A percentile compares a stretch with the other conserved stretches of the same genome.
These are phyloP conservation scores for Pseudopithomyces maydicus DNA, from an alignment of 2,329 filamentous ascomycete species.

Conservation along the genomic window DNA sequence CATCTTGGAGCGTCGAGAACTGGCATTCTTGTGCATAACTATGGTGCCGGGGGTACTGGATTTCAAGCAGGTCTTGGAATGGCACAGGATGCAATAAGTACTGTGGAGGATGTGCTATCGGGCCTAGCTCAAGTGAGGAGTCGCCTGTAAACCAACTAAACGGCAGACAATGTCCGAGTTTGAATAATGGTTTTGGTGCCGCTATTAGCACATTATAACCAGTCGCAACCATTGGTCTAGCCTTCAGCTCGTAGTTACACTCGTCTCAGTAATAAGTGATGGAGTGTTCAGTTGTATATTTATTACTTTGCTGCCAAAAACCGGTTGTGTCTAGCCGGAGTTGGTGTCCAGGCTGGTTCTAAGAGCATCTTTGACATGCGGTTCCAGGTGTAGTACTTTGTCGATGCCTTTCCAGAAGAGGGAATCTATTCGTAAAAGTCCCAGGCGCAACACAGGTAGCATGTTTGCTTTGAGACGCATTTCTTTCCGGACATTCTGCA, in stretches of 20 bases:
- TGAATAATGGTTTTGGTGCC: too few species aligned
- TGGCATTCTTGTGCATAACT: constrained; percentile 21
- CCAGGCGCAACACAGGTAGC: constrained; percentile 14
- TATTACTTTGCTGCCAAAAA: too few species aligned
- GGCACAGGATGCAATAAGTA: constrained; percentile 19
- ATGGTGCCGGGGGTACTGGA: constrained; percentile 21
- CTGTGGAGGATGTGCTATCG: constrained; percentile 11
- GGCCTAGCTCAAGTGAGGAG: constrained; percentile 2
- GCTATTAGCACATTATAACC: too few species aligned
- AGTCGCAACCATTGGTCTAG: too few species aligned
- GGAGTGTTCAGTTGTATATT: too few species aligned
- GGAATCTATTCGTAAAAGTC: constrained; percentile 14
- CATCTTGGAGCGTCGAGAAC: neutral
- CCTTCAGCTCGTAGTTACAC: too few species aligned
- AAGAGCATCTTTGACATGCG: neutral
- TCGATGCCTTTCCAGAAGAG: neutral
- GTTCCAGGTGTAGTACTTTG: neutral
- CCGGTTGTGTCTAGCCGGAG: neutral
- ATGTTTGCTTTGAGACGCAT: constrained; percentile 17
- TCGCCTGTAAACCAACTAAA: neutral
- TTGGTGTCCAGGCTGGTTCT: neutral
- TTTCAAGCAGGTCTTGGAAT: constrained; percentile 25
- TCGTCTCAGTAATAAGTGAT: too few species aligned
- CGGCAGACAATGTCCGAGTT: too few species aligned
- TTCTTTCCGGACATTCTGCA: constrained; percentile 10